Percentiles rank a stretch among this genome's conserved stretches.
Evolutionary conservation across 2,329 filamentous ascomycete genomes (phyloP).

Genomic region (Calonectria multiphialidica): DNA sequence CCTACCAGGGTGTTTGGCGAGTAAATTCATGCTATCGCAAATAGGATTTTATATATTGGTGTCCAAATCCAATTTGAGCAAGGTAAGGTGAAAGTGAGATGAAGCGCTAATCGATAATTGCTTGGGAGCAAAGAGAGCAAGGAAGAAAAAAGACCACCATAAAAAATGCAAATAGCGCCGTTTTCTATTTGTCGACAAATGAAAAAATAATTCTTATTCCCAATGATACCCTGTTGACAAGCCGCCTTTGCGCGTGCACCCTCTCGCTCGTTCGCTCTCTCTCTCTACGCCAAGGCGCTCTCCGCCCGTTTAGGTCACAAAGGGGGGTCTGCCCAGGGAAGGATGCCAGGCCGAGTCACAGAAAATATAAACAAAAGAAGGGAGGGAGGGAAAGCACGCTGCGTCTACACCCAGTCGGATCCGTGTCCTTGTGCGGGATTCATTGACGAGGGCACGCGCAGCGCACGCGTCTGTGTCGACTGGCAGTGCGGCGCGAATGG

Average conservation of each 20-base stretch:
- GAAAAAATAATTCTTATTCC: background rate
- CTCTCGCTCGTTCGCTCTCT: too few relatives aligned
- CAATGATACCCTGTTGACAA: background rate
- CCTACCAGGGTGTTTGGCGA: conserved; percentile 31
- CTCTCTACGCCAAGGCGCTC: background rate
- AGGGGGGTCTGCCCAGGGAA: background rate
- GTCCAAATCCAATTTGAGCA: background rate
- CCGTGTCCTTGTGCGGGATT: background rate
- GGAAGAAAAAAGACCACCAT: background rate
- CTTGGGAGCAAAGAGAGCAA: background rate
- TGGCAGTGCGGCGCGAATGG: background rate
- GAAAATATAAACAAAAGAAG: background rate
- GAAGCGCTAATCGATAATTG: background rate
- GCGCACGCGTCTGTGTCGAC: background rate
- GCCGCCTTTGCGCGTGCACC: background rate
- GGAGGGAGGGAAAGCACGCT: background rate
- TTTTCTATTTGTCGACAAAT: background rate
- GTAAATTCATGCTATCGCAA: conserved; percentile 20
- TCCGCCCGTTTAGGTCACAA: background rate
- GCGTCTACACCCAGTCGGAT: too few relatives aligned
- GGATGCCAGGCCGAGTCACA: background rate
- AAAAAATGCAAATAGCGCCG: background rate
- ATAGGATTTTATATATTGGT: background rate
- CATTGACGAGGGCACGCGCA: background rate
- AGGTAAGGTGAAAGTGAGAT: background rate